Base-by-base conservation (phyloP, 345 rosid species). In the Melastoma malabathricum region DNA sequence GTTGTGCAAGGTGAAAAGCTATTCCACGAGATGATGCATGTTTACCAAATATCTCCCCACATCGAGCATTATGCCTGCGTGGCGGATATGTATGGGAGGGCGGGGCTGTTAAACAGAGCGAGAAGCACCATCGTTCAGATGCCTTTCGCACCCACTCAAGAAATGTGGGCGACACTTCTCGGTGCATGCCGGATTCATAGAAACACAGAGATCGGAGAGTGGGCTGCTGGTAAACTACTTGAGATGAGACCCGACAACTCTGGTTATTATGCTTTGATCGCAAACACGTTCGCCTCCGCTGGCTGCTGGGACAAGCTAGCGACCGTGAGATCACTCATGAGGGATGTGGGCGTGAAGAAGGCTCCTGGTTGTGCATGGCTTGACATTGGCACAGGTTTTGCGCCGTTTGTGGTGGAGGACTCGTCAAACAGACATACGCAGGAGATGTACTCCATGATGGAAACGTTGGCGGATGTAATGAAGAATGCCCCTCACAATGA, bases 31-130 rank as follows among this genome's bases (percentile, higher is more conserved):
- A 84, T 84, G 84, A 54, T 52, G 38, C 53, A 23, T 44, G 43
- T 60, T 29, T 74, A 71, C 61, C 70, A 65, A 18, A 59, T 84
- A 63, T 27, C 52, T 44, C 96, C 90, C 5, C 53, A 59, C 47
- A 48, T 76, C 51, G 80, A 84, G 68, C 94, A 81, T 51, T 81
- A 52, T 59, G 66, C 80, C 54, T 87, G 96, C 69, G 76, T 87
- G 87, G 76, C 64, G 34, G 94, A 87, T 64, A 85, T 87, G 16
- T 87, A 63, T 29, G 90, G 90, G 45, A 77, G 96, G 67, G 85
- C 87, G 15, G 96, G 90, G 59, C 60, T 67, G 53, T 64, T 84
- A 52, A 57, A 46, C 27, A 71, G 66, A 69, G 87, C 94, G 19
- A 74, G 48, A 64, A 79, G 71, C 19, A 53, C 63, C 46, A 69